Evolutionary conservation across 1,284 basidiomycete species (phyloP).

Genomic region (Malassezia furfur): DNA sequence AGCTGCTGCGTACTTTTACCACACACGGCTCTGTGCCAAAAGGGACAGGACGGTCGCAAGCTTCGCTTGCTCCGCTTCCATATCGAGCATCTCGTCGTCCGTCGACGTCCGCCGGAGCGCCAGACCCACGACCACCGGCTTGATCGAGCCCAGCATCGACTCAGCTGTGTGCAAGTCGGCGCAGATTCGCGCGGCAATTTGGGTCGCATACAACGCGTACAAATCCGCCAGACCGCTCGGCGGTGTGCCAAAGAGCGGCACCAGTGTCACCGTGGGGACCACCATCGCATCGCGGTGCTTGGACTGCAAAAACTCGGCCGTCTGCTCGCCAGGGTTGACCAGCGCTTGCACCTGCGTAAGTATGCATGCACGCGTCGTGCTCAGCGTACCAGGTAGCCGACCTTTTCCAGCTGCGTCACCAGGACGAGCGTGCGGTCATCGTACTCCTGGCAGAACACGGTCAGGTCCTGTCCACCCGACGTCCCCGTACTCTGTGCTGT

Average conservation of each 20-base stretch:
- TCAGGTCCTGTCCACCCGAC: not conserved
- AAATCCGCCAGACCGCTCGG: conserved; percentile 3
- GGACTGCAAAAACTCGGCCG: not conserved
- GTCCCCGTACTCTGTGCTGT: not conserved
- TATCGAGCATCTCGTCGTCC: not conserved
- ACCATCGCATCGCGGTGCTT: not conserved
- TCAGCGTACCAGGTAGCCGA: conserved; percentile 13
- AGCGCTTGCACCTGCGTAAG: conserved; percentile 10
- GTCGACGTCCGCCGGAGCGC: conserved; percentile 2
- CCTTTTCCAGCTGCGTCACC: conserved; percentile 13
- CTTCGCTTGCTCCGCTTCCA: not conserved
- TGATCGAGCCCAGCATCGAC: not conserved
- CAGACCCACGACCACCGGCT: conserved; percentile 12
- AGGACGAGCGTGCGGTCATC: conserved; percentile 8
- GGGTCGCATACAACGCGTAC: conserved; percentile 13
- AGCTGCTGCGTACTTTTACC: not conserved
- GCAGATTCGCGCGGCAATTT: conserved; percentile 3
- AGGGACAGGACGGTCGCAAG: not conserved
- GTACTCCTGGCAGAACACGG: conserved; percentile 8
- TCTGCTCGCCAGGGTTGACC: not conserved
- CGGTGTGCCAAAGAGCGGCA: conserved; percentile 28
- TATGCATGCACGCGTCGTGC: not conserved
- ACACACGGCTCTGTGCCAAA: conserved; percentile 5
- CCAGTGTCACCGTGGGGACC: not conserved
- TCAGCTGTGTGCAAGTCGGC: not conserved